Base-by-base conservation (phyloP, 108 stramenopile species). In the Pseudonitzschia delicatissima region DNA sequence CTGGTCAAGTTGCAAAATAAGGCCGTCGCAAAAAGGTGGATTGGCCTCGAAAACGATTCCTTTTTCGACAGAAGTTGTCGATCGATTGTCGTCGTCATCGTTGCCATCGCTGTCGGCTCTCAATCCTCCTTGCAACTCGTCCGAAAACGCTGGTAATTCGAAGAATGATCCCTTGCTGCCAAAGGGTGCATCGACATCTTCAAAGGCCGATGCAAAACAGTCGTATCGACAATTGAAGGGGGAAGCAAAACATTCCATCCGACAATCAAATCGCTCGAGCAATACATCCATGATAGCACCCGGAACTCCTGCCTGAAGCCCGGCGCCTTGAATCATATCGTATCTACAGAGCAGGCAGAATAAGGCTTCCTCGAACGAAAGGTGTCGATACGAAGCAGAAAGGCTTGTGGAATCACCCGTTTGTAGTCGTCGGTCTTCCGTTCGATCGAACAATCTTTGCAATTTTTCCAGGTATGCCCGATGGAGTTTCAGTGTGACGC, bases 171-270 rank as follows among this genome's bases (percentile, higher is more conserved):
- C 91, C 45, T 69, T 39, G 44, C 86, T 82, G 25, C 93, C 91
- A 67, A 96, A 96, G 18, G 66, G 44, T 20, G 62, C 62, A 74
- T 96, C 95, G 3, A 89, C 81, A 66, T 93, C 92, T 4, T 20
- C 13, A 76, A 93, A 95, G 2, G 90, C 93, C 28, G 77, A 81
- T 18, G 60, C 66, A 61, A 72, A 82, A 0, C 60, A 52, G 37
- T 77, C 88, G 48, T 88, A 87, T 36, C 88, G 87, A 67, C 88
- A 90, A 66, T 96, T 96, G 58, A 96, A 78, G 8, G 95, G 93
- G 52, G 88, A 90, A 0, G 95, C 95, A 73, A 96, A 96, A 61
- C 92, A 92, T 68, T 96, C 95, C 72, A 86, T 85, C 21, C 37
- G 58, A 45, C 82, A 86, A 52, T 79, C 88, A 59, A 92, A 89